phyloP scores from a whole-genome alignment of 2,329 filamentous ascomycete species.

The Calonectria pseudoturangicola region DNA sequence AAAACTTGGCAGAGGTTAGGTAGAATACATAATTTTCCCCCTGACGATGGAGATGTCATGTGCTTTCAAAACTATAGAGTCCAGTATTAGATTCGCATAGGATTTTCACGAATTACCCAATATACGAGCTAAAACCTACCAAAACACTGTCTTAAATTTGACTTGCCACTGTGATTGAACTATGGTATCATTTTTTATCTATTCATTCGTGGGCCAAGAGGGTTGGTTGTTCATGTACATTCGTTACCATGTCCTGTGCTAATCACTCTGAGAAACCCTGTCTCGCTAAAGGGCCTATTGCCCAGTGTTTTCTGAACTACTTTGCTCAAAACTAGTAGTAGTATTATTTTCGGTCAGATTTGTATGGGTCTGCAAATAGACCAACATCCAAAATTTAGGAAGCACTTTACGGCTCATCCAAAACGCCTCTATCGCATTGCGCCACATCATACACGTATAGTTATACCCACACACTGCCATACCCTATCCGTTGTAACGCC shows the following conservation, averaged over 20 bases:
- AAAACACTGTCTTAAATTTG: neutral
- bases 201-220: too few species aligned
- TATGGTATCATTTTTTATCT: too few species aligned
- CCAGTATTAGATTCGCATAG: neutral
- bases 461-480: neutral
- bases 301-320: too few species aligned
- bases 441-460: neutral
- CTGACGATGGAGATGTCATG: neutral
- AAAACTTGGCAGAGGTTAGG: slow-evolving; percentile 51
- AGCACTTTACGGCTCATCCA: neutral
- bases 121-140: too few species aligned
- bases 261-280: too few species aligned
- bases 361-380: neutral
- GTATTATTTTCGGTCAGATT: neutral
- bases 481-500: slow-evolving; percentile 10
- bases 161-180: too few species aligned
- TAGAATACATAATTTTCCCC: slow-evolving; percentile 53
- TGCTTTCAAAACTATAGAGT: neutral
- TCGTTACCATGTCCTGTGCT: too few species aligned
- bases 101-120: neutral
- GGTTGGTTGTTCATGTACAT: too few species aligned
- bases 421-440: slow-evolving; percentile 6
- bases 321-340: neutral
- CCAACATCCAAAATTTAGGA: neutral
- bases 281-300: too few species aligned